Evolutionary conservation across 495 filamentous ascomycete species (phyloP).

Genomic region (Aspergillus cristatus): DNA sequence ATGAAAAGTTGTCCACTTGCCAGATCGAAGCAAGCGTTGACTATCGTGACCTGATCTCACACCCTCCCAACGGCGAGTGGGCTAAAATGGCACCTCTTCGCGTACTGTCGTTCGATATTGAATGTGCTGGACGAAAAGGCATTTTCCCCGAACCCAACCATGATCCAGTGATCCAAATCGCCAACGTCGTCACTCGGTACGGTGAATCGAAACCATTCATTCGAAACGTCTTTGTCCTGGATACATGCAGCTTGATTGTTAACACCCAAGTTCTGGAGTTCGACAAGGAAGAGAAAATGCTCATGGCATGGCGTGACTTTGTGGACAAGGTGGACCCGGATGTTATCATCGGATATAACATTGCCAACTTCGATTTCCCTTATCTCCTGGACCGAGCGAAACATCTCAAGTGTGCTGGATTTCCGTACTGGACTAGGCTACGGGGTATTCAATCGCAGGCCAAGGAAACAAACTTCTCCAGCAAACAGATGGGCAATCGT

Average conservation of each 20-base stretch:
- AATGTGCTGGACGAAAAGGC: slow-evolving; percentile 94
- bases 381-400: slow-evolving; percentile 88
- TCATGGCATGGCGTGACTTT: slow-evolving; percentile 82
- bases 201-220: slow-evolving; percentile 94
- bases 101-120: slow-evolving; percentile 94
- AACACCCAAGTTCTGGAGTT: slow-evolving; percentile 89
- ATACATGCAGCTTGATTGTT: slow-evolving; percentile 84
- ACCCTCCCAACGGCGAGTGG: slow-evolving; percentile 89
- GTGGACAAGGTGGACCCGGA: slow-evolving; percentile 88
- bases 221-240: slow-evolving; percentile 90
- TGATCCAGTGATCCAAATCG: slow-evolving; percentile 97
- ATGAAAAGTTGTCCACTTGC: slow-evolving; percentile 73
- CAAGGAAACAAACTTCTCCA: slow-evolving; percentile 78
- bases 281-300: slow-evolving; percentile 71
- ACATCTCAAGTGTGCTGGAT: slow-evolving; percentile 63
- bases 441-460: slow-evolving; percentile 52
- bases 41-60: slow-evolving; percentile 76
- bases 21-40: slow-evolving; percentile 86
- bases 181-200: slow-evolving; percentile 92
- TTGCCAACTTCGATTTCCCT: slow-evolving; percentile 96
- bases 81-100: slow-evolving; percentile 95
- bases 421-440: slow-evolving; percentile 80
- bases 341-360: slow-evolving; percentile 98
- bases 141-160: slow-evolving; percentile 88
- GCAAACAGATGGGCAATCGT: slow-evolving; percentile 97